Conservation (phyloP, 768 basidiomycete species). For the Calocera viscosa region DNA sequence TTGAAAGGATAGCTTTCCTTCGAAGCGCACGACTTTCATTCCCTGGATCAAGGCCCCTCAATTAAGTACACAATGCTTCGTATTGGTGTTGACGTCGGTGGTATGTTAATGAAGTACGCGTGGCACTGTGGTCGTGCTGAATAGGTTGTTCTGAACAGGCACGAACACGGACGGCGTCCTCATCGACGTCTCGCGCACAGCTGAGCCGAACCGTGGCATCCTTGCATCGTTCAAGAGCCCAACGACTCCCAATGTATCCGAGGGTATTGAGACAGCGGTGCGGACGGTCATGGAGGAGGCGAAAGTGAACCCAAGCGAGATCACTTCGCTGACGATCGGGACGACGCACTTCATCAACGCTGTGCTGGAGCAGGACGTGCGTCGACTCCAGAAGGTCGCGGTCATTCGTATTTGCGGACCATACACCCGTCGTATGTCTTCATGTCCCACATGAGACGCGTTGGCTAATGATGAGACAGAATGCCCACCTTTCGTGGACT, state of each 20-base stretch:
- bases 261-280: conserved; percentile 45
- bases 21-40: neutral
- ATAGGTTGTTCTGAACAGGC: neutral
- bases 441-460: neutral
- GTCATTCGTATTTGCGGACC: conserved; percentile 52
- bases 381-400: conserved; percentile 45
- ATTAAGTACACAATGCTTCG: neutral
- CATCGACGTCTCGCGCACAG: conserved; percentile 24
- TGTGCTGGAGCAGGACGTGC: conserved; percentile 43
- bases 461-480: conserved; percentile 16
- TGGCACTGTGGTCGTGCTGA: neutral
- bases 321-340: conserved; percentile 46
- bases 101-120: neutral
- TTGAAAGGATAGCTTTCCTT: neutral
- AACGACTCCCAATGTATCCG: conserved; percentile 47
- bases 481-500: conserved; percentile 45
- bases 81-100: conserved; percentile 1
- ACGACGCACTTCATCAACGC: conserved; percentile 55
- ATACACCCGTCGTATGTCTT: conserved; percentile 33
- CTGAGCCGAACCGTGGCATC: conserved; percentile 20
- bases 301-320: conserved; percentile 27
- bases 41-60: neutral
- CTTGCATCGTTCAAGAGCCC: conserved; percentile 33
- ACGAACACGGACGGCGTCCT: conserved; percentile 35
- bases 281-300: conserved; percentile 33